Evolutionary conservation across 177 flowering plant species (phyloP), one percentile per base, ranked within the genome.

Genomic region (Viscum album): DNA sequence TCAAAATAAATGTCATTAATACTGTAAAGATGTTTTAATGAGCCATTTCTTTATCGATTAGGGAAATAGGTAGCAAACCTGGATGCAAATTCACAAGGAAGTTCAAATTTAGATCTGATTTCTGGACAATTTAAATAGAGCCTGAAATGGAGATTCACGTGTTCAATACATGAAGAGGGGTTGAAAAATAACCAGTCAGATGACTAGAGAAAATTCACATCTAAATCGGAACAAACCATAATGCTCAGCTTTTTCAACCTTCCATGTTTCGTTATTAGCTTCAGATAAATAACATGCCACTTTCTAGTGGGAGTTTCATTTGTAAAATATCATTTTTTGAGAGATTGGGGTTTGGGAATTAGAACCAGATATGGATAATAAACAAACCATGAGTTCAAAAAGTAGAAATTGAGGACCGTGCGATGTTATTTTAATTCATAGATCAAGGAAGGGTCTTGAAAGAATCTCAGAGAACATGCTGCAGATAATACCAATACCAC

Each of bases 401-500:
- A 77, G 82, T 41, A 97, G 99, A 74, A 96, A 26, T 35, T 30
- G 74, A 62, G 68, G 33, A 54, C 83, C 88, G 92, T 98, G 92
- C 75, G 99, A 90, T 43, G 96, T 86, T 69, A 95, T 82, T 73
- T 95, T 90, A 28, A 97, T 98, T 71, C 99, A 92, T 34, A 90
- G 85, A 72, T 98, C 98, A 74, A 95, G 84, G 29, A 92, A 86
- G 12, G 92, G 89, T 69, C 83, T 85, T n/a, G 89, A 82, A 35
- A 95, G 76, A 35, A 91, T 84, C 58, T 79, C 83, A 28, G 96
- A 83, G 58, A 92, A 85, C 30, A 83, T 88, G 81, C 89, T 90
- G 89, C 99, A 95, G 52, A 95, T 90, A 90, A 92, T 92, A 66
- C 97, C 97, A 75, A 95, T 85, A 74, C 98, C 98, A 81, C 96